phyloP scores from a whole-genome alignment of 208 protist genomes.

The Angomonas deanei region DNA sequence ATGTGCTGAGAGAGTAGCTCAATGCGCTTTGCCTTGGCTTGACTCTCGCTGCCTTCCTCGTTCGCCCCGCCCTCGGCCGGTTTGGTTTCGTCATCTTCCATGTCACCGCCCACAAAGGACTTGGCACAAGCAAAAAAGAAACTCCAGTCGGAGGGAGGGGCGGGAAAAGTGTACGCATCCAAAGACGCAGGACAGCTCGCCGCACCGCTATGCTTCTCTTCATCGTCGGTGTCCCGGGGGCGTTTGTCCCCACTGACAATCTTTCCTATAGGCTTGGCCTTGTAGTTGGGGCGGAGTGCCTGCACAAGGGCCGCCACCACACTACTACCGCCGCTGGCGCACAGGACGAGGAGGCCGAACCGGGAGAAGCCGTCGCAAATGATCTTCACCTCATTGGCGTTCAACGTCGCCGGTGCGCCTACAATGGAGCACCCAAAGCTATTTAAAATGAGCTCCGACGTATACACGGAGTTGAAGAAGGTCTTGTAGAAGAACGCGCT shows the following conservation, averaged over 20 bases:
- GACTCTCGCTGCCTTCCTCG: conserved; percentile 12
- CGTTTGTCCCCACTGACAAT: conserved; percentile 27
- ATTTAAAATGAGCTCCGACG: conserved; percentile 47
- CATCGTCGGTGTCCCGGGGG: conserved; percentile 22
- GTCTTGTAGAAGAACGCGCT: conserved; percentile 25
- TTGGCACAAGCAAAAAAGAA: conserved; percentile 59
- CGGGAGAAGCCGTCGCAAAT: conserved; percentile 51
- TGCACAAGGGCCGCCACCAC: conserved; percentile 44
- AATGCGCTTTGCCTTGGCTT: conserved; percentile 27
- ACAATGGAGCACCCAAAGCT: conserved; percentile 43
- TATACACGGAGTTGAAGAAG: conserved; percentile 50
- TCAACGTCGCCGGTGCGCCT: conserved; percentile 16
- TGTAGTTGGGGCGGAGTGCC: conserved; percentile 34
- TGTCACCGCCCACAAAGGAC: conserved; percentile 43
- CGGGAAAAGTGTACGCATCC: conserved; percentile 21
- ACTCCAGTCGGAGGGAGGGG: conserved; percentile 37
- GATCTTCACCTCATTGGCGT: conserved; percentile 48
- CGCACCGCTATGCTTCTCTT: conserved; percentile 1
- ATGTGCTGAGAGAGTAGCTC: conserved; percentile 61
- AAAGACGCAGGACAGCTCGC: conserved; percentile 15
- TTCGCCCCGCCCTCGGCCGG: not conserved
- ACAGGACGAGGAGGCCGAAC: conserved; percentile 51
- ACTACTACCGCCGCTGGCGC: conserved; percentile 54
- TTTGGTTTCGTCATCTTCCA: conserved; percentile 9
- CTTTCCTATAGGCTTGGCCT: conserved; percentile 4